Percentiles rank a stretch among this genome's conserved stretches.
phyloP scores from a whole-genome alignment of 768 basidiomycete genomes.

The Termitomyces sp. region DNA sequence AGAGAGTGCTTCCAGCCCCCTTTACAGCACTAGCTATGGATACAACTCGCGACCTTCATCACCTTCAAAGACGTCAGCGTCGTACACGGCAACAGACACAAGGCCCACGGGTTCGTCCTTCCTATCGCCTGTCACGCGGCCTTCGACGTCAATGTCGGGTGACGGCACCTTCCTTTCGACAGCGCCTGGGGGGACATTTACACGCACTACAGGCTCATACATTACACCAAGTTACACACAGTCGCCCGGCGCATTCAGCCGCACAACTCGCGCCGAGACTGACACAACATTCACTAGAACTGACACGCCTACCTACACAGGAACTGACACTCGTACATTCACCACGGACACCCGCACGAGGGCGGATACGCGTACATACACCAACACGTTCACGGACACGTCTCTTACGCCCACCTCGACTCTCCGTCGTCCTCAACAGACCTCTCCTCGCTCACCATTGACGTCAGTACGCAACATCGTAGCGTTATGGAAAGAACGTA shows the following conservation, averaged over 20 bases:
- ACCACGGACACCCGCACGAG: conserved; percentile 3
- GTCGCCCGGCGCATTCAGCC: conserved; percentile 31
- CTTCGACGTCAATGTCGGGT: conserved; percentile 21
- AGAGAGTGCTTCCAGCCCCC: conserved; percentile 32
- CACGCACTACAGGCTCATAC: conserved; percentile 25
- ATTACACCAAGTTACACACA: conserved; percentile 28
- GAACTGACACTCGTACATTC: conserved; percentile 25
- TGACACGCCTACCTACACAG: conserved; percentile 2
- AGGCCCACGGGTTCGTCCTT: conserved; percentile 33
- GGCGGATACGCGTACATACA: conserved; percentile 19
- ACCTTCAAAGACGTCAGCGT: conserved; percentile 37
- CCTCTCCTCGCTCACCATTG: conserved; percentile 64
- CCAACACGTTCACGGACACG: conserved; percentile 28
- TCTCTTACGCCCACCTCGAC: conserved; percentile 44
- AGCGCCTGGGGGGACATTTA: conserved; percentile 18
- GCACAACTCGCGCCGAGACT: conserved; percentile 15
- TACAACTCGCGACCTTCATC: conserved; percentile 40
- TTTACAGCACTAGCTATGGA: conserved; percentile 24
- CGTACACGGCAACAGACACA: conserved; percentile 28
- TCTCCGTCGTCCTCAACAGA: conserved; percentile 51
- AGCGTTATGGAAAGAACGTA: conserved; percentile 74
- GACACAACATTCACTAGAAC: conserved; percentile 11
- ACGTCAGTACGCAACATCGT: conserved; percentile 76
- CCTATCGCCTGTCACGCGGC: conserved; percentile 29
- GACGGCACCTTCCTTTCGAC: conserved; percentile 21